Percentiles rank a stretch among this genome's conserved stretches.
phyloP scores from a whole-genome alignment of 2,329 filamentous ascomycete species.

The Alternaria longipes region DNA sequence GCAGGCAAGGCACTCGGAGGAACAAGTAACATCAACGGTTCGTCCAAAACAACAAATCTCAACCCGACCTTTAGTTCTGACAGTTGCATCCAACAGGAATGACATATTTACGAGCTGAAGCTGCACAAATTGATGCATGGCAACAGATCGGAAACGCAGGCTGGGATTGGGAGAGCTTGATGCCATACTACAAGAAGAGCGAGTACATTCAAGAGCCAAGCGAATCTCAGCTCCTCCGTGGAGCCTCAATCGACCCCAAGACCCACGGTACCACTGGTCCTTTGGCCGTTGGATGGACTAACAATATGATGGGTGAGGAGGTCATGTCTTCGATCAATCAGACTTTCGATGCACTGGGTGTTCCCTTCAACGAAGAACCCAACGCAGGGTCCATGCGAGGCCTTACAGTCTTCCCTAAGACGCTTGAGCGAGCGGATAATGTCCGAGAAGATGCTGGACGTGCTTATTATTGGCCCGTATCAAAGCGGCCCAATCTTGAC shows the following conservation, averaged over 20 bases:
- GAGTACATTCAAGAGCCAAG: conserved; percentile 1
- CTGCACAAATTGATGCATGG: conserved; percentile 2
- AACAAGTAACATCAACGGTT: conserved; percentile 6
- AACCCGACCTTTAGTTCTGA: not conserved
- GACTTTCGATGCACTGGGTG: not conserved
- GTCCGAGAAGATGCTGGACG: conserved; percentile 3
- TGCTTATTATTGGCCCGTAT: conserved; percentile 1
- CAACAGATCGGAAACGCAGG: conserved; percentile 2
- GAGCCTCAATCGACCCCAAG: accelerated
- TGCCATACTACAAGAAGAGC: conserved; percentile 5
- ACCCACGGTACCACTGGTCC: too few species aligned
- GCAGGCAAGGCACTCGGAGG: conserved; percentile 1
- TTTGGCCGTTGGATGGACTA: not conserved
- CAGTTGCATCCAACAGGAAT: not conserved
- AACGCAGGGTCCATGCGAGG: too few species aligned
- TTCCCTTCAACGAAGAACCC: too few species aligned
- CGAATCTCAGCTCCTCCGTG: not conserved
- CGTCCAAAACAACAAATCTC: not conserved
- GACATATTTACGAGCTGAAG: conserved; percentile 3
- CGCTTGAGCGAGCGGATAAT: too few species aligned
- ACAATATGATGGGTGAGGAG: conserved; percentile 1
- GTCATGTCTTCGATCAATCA: conserved; percentile 1
- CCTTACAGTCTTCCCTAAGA: too few species aligned
- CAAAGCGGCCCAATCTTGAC: conserved; percentile 4
- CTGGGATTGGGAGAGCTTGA: conserved; percentile 3